Evolutionary conservation across 2,329 filamentous ascomycete genomes (phyloP), one percentile per base, ranked within the genome.

Genomic region (Penicillium sp.): DNA sequence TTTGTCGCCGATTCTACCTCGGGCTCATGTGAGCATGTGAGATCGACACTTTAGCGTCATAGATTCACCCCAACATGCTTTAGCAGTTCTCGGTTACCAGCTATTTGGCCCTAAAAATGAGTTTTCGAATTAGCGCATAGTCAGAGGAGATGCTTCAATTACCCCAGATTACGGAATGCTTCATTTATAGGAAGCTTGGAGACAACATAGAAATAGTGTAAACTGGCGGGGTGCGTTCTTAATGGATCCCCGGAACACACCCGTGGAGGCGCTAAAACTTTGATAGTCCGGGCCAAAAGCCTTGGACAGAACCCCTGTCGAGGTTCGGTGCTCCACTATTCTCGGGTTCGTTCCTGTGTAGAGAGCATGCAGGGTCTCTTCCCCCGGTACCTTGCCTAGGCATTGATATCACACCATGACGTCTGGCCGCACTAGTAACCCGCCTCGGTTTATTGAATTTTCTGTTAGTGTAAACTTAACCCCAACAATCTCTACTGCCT

Each of bases 1-100:
- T 44, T 22, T 24, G 16, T 26, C 46, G 24, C 26, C 45, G 16
- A 16, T 33, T 43, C 48, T 47, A 49, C 48, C 48, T 48, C 54
- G 58, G 56, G 49, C 53, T 56, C 64, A 62, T 60, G 63, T 64
- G 64, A 64, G 57, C 64, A 65, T 65, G 63, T 65, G 64, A 66
- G 63, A 66, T 66, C 64, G 63, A 62, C 62, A 55, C 24, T 45
- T 24, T 55, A 57, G 51, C 55, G 60, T 49, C 53, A 61, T 54
- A 13, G 26, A 58, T 33, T 46, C 29, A 47, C 56, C 37, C 39
- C 42, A 53, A 43, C 52, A 51, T 21, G 27, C 21, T 42, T 51
- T 51, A 8, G 13, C 16, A 10, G 31, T 26, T 11, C 48, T 42
- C 22, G 33, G 27, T 50, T 42, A 31, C 19, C 9, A 49, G 22